These are phyloP conservation scores for Plasmodium fragile DNA, from an alignment of 169 alveolate species.

Conservation along the genomic window DNA sequence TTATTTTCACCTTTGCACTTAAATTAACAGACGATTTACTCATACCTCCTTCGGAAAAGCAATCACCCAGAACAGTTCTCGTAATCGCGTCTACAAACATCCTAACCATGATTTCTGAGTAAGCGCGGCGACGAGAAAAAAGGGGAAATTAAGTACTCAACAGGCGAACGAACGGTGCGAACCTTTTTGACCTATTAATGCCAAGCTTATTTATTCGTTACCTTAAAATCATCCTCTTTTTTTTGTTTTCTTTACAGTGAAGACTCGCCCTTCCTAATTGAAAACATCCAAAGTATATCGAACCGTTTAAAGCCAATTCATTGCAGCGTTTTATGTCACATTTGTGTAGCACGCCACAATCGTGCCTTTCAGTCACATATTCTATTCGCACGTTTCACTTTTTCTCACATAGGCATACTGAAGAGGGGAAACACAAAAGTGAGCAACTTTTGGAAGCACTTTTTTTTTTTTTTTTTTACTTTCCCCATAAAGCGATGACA, in stretches of 20 bases:
- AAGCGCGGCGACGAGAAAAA: not conserved
- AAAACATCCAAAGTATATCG: constrained; percentile 49
- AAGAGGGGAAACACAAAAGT: constrained; percentile 27
- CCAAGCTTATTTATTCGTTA: not conserved
- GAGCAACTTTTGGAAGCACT: not conserved
- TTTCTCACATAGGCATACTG: constrained; percentile 24
- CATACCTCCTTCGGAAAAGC: not conserved
- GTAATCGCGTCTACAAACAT: not conserved
- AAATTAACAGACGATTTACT: constrained; percentile 11
- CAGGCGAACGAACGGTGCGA: not conserved
- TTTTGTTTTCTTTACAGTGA: constrained; percentile 30
- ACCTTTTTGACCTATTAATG: constrained; percentile 1
- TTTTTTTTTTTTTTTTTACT: not conserved
- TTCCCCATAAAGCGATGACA: not conserved
- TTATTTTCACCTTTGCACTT: not conserved
- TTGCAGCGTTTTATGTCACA: not conserved
- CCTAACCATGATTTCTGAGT: constrained; percentile 15
- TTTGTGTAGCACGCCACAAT: not conserved
- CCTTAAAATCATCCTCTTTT: constrained; percentile 1
- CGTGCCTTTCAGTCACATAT: not conserved
- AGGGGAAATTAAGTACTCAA: not conserved
- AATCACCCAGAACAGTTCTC: not conserved
- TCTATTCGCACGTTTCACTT: constrained; percentile 1
- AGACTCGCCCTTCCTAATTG: constrained; percentile 51
- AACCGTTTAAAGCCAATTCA: constrained; percentile 1